Percentiles rank a stretch among this genome's conserved stretches.
Conservation (phyloP, 805 yeast genomes). For the Lachancea thermotolerans region DNA sequence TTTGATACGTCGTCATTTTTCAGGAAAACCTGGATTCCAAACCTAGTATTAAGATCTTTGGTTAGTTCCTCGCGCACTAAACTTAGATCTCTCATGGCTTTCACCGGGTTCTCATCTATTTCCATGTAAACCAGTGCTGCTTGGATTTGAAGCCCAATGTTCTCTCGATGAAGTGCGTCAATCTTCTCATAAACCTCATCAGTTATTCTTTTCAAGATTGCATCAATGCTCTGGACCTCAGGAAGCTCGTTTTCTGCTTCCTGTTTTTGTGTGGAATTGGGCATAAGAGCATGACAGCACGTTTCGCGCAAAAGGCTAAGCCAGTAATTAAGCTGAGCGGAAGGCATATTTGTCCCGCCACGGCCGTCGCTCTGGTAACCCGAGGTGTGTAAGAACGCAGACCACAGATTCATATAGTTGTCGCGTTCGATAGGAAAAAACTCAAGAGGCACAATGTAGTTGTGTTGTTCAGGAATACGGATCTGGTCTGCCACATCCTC, state of each 20-base stretch:
- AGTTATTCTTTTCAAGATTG: conserved; percentile 60
- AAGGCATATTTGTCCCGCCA: conserved; percentile 48
- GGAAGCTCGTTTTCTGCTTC: conserved; percentile 7
- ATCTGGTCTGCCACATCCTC: conserved; percentile 75
- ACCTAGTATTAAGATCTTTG: conserved; percentile 19
- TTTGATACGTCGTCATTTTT: not conserved
- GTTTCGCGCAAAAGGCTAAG: conserved; percentile 61
- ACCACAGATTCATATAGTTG: conserved; percentile 60
- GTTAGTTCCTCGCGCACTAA: conserved; percentile 33
- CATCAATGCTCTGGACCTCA: conserved; percentile 40
- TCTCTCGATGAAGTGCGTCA: conserved; percentile 41
- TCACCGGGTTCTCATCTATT: conserved; percentile 41
- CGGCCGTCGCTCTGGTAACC: conserved; percentile 43
- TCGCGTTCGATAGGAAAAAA: conserved; percentile 82
- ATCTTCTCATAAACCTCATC: conserved; percentile 47
- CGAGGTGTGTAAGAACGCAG: conserved; percentile 51
- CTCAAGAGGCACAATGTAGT: conserved; percentile 63
- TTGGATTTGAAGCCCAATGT: conserved; percentile 42
- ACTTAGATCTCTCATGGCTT: conserved; percentile 45
- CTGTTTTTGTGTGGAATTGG: conserved; percentile 11
- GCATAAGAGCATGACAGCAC: conserved; percentile 68
- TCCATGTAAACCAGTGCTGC: conserved; percentile 65
- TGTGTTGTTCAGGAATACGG: conserved; percentile 66
- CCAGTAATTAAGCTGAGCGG: conserved; percentile 60
- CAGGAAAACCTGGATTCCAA: conserved; percentile 3